phyloP scores from a whole-genome alignment of 2,329 filamentous ascomycete genomes.

The Sporothrix globosa region DNA sequence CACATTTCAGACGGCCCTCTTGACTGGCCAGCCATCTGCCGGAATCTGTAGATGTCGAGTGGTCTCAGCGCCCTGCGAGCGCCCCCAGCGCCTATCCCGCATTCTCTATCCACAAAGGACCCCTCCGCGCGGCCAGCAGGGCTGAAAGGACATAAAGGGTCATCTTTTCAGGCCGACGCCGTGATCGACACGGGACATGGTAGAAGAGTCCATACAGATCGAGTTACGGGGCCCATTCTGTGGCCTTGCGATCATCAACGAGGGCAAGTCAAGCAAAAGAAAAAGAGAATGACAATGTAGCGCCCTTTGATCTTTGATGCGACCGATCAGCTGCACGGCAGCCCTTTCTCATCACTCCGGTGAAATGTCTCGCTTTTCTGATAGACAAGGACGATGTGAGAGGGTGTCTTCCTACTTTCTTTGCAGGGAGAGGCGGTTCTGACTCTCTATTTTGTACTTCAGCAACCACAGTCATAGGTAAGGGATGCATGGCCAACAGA shows the following conservation, averaged over 20 bases:
- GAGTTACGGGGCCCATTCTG: neutral
- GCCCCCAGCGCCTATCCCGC: constrained; percentile 17
- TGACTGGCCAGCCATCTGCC: constrained; percentile 1
- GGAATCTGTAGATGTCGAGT: neutral
- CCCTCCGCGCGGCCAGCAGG: constrained; percentile 4
- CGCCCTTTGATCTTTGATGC: neutral
- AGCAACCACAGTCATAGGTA: neutral
- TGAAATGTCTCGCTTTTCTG: no score
- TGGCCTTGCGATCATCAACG: no score
- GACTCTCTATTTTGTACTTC: neutral
- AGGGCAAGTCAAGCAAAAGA: no score
- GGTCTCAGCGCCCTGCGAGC: neutral
- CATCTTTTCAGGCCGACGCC: neutral
- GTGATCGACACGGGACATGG: neutral
- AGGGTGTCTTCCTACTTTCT: no score
- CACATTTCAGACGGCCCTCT: neutral
- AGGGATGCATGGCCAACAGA: neutral
- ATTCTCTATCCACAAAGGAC: neutral
- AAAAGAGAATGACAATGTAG: no score
- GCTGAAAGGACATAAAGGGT: neutral
- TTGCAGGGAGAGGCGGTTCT: no score
- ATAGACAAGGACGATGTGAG: no score
- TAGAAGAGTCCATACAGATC: neutral
- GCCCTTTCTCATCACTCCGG: no score
- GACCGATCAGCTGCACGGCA: no score